Evolutionary conservation across 2,329 filamentous ascomycete genomes (phyloP).

Genomic region (Hirsutella minnesotensis): DNA sequence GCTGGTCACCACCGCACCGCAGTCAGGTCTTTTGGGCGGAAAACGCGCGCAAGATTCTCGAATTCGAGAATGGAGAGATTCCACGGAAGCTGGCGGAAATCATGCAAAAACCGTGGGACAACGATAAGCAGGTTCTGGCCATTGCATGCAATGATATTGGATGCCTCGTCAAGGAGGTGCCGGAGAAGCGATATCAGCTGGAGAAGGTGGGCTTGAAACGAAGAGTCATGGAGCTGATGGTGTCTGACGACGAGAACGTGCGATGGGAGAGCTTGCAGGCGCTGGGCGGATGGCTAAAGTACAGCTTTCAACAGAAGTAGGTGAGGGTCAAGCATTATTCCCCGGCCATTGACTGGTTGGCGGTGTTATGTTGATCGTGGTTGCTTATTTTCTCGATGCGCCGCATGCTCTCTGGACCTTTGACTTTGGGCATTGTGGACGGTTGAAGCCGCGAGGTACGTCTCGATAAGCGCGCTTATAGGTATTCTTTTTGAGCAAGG

Average conservation of each 20-base stretch:
- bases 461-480: too few species aligned
- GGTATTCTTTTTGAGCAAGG: too few species aligned
- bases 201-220: conserved; percentile 80
- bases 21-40: conserved; percentile 84
- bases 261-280: conserved; percentile 87
- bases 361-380: background rate
- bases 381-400: background rate
- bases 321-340: too few species aligned
- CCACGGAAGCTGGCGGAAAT: conserved; percentile 78
- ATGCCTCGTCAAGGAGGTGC: conserved; percentile 78
- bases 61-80: conserved; percentile 68
- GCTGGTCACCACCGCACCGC: conserved; percentile 87
- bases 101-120: conserved; percentile 59
- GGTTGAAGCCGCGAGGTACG: too few species aligned
- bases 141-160: conserved; percentile 91
- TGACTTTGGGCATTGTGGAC: too few species aligned
- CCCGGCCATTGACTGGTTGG: too few species aligned
- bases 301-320: conserved; percentile 41
- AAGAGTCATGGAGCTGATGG: conserved; percentile 88
- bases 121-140: conserved; percentile 77
- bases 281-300: conserved; percentile 55
- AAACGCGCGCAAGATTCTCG: conserved; percentile 77
- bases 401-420: too few species aligned
- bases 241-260: conserved; percentile 74
- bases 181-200: conserved; percentile 67